These are phyloP conservation scores for Pseudisothecium myosuroides DNA, from an alignment of 225 moss, liverwort and hornwort species.

Conservation along the genomic window DNA sequence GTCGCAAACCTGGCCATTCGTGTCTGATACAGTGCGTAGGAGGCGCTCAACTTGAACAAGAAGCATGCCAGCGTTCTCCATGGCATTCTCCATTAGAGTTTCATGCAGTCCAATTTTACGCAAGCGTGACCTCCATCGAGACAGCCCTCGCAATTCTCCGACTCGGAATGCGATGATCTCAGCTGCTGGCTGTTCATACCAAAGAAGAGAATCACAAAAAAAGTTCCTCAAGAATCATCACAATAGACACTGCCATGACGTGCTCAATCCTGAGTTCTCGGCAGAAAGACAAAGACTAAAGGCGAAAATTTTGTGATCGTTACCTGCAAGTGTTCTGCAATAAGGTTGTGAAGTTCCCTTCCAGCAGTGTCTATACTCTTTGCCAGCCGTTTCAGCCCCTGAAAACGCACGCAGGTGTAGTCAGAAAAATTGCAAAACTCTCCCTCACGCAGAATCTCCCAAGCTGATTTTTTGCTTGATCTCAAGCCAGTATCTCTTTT, in stretches of 20 bases:
- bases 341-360: constrained; percentile 75
- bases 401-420: background rate
- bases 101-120: constrained; percentile 76
- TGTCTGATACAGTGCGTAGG: constrained; percentile 72
- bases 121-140: constrained; percentile 76
- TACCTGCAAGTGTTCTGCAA: constrained; percentile 88
- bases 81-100: constrained; percentile 50
- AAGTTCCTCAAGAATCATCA: background rate
- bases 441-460: background rate
- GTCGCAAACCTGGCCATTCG: constrained; percentile 60
- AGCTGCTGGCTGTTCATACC: constrained; percentile 73
- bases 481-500: background rate
- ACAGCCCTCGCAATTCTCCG: constrained; percentile 78
- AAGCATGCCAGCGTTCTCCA: constrained; percentile 91
- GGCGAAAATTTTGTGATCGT: background rate
- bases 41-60: constrained; percentile 88
- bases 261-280: background rate
- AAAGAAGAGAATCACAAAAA: background rate
- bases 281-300: background rate
- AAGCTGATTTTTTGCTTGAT: background rate
- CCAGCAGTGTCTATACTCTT: constrained; percentile 82
- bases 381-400: constrained; percentile 84
- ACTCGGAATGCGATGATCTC: constrained; percentile 88
- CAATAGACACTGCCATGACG: background rate
- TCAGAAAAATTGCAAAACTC: background rate